phyloP scores from a whole-genome alignment of 1,284 basidiomycete genomes.

The Leccinum laetum region DNA sequence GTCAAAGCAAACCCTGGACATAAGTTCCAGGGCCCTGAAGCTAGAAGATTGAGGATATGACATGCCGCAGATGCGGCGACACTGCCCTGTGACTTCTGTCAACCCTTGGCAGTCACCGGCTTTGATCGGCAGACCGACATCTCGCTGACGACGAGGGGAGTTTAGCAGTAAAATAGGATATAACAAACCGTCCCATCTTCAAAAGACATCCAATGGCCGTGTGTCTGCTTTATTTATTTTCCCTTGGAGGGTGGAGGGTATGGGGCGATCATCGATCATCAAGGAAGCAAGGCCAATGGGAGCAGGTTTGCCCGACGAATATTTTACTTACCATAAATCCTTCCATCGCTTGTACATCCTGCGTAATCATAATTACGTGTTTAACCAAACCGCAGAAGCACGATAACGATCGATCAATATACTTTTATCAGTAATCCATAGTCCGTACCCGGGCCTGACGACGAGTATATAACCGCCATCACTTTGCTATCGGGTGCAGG shows the following conservation, averaged over 20 bases:
- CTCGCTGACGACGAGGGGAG: slow-evolving; percentile 45
- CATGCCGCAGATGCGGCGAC: slow-evolving; percentile 48
- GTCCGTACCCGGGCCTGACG: slow-evolving; percentile 6
- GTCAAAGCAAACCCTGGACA: slow-evolving; percentile 45
- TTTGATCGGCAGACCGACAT: slow-evolving; percentile 48
- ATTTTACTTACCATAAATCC: slow-evolving; percentile 1
- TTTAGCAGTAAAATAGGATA: slow-evolving; percentile 23
- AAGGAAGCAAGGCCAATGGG: neutral
- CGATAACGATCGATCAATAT: slow-evolving; percentile 15
- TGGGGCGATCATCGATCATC: neutral
- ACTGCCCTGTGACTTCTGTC: slow-evolving; percentile 32
- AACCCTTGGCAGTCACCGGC: slow-evolving; percentile 35
- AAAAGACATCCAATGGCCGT: slow-evolving; percentile 39
- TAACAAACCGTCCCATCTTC: slow-evolving; percentile 33
- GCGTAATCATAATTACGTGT: neutral
- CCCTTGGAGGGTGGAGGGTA: neutral
- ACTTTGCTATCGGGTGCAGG: neutral
- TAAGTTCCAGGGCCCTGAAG: slow-evolving; percentile 30
- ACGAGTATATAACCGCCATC: slow-evolving; percentile 5
- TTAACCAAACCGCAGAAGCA: neutral
- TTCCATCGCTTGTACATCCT: neutral
- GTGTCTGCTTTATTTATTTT: neutral
- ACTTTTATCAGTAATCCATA: slow-evolving; percentile 1
- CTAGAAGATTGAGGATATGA: slow-evolving; percentile 14
- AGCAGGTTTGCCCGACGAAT: neutral